Evolutionary conservation across 139 green algal genomes (phyloP).

Genomic region (Coelastrella sp.): DNA sequence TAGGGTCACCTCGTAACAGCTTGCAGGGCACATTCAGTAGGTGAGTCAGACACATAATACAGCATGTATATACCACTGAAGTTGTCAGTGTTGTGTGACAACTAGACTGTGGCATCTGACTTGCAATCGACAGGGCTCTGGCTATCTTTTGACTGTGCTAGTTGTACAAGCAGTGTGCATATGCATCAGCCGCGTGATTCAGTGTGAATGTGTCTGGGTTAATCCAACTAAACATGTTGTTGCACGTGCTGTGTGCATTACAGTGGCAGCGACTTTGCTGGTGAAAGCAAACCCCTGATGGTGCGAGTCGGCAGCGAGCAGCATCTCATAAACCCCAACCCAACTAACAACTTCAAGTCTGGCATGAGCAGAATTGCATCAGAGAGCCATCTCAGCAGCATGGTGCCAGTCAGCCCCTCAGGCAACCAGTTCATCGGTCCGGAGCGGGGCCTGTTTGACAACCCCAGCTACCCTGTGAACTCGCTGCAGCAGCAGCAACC

Average conservation of each 20-base stretch:
- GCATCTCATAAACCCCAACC: conserved; percentile 61
- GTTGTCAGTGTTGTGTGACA: no score
- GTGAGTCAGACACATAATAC: background rate
- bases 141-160: no score
- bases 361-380: conserved; percentile 42
- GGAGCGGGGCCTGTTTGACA: background rate
- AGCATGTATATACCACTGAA: no score
- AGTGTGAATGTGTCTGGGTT: no score
- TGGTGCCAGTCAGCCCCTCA: conserved; percentile 46
- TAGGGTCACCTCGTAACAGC: background rate
- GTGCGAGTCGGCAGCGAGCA: conserved; percentile 73
- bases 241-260: background rate
- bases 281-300: conserved; percentile 56
- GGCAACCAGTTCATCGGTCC: conserved; percentile 14
- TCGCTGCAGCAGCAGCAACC: conserved; percentile 30
- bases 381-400: conserved; percentile 41
- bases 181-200: no score
- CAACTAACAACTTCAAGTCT: conserved; percentile 4
- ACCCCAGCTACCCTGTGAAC: background rate
- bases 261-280: background rate
- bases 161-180: no score
- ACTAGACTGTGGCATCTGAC: no score
- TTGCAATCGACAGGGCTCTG: no score
- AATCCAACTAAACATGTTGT: background rate
- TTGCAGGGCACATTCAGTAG: conserved; percentile 21